Evolutionary conservation across 768 basidiomycete genomes (phyloP), one percentile per base, ranked within the genome.

Genomic region (Pilatotrama ljubarskyi): DNA sequence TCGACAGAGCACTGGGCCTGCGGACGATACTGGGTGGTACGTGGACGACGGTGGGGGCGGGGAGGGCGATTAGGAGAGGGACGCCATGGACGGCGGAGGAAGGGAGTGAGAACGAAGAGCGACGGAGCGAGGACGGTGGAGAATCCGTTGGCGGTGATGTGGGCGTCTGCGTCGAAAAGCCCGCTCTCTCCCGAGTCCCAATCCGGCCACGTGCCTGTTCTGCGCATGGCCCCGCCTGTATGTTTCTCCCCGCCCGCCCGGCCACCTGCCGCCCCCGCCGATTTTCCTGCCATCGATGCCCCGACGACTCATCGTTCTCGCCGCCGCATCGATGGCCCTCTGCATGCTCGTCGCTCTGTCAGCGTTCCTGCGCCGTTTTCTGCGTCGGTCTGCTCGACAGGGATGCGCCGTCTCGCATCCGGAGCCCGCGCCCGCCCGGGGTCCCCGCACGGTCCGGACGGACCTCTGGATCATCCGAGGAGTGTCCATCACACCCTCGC

Each of bases 21-120:
- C n/a, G 44, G 54, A 56, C 54, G 5, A 46, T 43, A 43, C n/a
- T 36, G 37, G 8, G 24, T 9, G 22, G 57, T 17, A 5, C 3
- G 29, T 40, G 43, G 49, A 15, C 24, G 54, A 20, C 3, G 37
- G 20, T 36, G 18, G 26, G 32, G 55, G 7, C 14, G 38, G 26
- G 3, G 41, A 10, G 32, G 24, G 41, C 13, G 54, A 26, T 51
- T 51, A 50, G 47, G 25, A 35, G 54, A 15, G 49, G 54, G 60
- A 24, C 48, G 60, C 60, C 60, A 61, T 61, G 60, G 48, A 55
- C 18, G 60, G 54, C 54, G 54, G 52, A 43, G 20, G 51, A 47
- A 29, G 42, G 29, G 32, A 26, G 47, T 26, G 43, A 42, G 26
- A 40, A 24, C 36, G 55, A 47, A 42, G 6, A 43, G 35, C 2